A percentile compares a stretch with the other conserved stretches of the same genome.
These are phyloP conservation scores for Volvox reticuliferus DNA, from an alignment of 139 green algal species.

Conservation along the genomic window DNA sequence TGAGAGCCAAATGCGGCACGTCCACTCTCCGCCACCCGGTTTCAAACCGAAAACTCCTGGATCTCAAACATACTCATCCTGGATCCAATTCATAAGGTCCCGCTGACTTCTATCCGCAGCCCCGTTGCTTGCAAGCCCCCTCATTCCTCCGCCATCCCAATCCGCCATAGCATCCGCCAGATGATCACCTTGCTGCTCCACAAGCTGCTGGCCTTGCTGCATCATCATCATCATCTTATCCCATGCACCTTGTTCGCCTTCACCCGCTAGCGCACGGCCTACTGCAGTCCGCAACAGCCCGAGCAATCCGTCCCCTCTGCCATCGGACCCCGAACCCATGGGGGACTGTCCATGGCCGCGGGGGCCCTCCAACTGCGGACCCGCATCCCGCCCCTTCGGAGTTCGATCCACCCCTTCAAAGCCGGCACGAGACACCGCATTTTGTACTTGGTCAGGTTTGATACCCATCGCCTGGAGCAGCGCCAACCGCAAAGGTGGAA, in stretches of 20 bases:
- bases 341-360: background rate
- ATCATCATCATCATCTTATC: background rate
- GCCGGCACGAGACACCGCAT: too few species aligned
- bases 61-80: too few species aligned
- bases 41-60: too few species aligned
- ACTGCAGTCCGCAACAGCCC: background rate
- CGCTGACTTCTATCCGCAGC: too few species aligned
- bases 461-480: background rate
- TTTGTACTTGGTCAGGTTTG: background rate
- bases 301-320: background rate
- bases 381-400: too few species aligned
- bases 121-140: background rate
- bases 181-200: too few species aligned
- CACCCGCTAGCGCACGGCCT: background rate
- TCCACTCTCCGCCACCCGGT: too few species aligned
- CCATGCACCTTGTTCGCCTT: background rate
- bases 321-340: too few species aligned
- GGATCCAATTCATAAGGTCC: too few species aligned
- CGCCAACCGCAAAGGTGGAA: background rate
- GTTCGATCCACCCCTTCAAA: background rate
- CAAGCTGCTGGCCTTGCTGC: too few species aligned
- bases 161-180: background rate
- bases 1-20: too few species aligned
- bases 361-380: background rate
- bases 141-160: background rate